Percentiles rank a stretch among this genome's conserved stretches.
Conservation (phyloP, 495 filamentous ascomycete species). For the Trichoderma orchidacearum region DNA sequence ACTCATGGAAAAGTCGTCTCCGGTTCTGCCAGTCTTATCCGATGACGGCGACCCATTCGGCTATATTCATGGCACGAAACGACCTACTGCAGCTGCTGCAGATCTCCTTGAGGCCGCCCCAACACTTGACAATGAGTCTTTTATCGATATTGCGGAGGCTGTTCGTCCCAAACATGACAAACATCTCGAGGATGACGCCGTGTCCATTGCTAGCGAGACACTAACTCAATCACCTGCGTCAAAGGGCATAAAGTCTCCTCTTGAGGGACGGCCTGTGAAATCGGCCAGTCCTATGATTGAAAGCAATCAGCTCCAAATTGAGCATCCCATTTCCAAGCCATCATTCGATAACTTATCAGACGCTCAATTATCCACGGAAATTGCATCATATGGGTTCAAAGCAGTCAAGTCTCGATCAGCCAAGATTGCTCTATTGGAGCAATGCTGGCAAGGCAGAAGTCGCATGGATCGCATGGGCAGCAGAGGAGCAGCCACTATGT, state of each 20-base stretch:
- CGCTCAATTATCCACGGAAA: slow-evolving; percentile 44
- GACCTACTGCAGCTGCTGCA: neutral
- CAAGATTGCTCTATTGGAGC: slow-evolving; percentile 59
- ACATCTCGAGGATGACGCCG: neutral
- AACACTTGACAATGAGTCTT: neutral
- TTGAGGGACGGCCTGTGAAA: neutral
- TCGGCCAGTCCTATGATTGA: neutral
- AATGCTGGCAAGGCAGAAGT: slow-evolving; percentile 54
- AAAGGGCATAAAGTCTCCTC: neutral
- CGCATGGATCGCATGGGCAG: neutral
- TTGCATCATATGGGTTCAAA: slow-evolving; percentile 62
- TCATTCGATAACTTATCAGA: slow-evolving; percentile 48
- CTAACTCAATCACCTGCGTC: neutral
- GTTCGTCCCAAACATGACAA: neutral
- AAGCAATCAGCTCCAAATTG: neutral
- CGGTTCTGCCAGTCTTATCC: slow-evolving; percentile 5
- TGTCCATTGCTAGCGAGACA: neutral
- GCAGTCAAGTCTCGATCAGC: slow-evolving; percentile 51
- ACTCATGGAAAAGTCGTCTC: slow-evolving; percentile 27
- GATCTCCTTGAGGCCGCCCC: neutral
- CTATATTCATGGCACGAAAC: neutral
- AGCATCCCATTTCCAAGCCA: neutral
- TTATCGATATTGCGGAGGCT: neutral
- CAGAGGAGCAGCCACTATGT: slow-evolving; percentile 2
- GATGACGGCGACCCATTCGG: slow-evolving; percentile 4